A percentile compares a stretch with the other conserved stretches of the same genome.
Evolutionary conservation across 768 basidiomycete species (phyloP).

Genomic region (Artomyces pyxidatus): DNA sequence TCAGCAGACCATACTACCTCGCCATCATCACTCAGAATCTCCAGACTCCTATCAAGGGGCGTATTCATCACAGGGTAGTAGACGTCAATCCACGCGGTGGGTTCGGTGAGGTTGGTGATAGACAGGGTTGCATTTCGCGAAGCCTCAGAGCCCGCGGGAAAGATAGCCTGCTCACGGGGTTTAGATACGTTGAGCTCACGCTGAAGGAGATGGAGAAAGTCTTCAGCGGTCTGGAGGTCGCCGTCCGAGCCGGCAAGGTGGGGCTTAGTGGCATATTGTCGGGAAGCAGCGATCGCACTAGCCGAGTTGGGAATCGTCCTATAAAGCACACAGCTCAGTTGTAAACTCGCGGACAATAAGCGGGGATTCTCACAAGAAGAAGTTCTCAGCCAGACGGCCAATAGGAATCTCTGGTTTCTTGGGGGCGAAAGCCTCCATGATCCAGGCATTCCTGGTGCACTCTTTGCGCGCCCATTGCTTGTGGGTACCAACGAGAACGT

Average conservation of each 20-base stretch:
- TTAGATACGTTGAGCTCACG: conserved; percentile 46
- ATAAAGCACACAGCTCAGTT: neutral
- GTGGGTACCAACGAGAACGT: neutral
- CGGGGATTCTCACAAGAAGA: conserved; percentile 33
- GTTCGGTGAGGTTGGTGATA: conserved; percentile 35
- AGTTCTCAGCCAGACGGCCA: conserved; percentile 32
- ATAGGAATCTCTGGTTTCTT: conserved; percentile 17
- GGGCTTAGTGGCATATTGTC: conserved; percentile 42
- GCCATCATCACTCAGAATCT: conserved; percentile 54
- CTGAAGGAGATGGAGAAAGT: conserved; percentile 62
- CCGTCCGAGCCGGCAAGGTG: conserved; percentile 53
- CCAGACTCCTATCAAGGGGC: conserved; percentile 57
- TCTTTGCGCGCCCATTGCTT: neutral
- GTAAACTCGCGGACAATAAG: neutral
- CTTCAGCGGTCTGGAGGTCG: conserved; percentile 55
- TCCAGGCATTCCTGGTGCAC: conserved; percentile 4
- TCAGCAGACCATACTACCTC: conserved; percentile 58
- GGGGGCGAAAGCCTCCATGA: conserved; percentile 15
- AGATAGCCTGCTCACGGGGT: conserved; percentile 43
- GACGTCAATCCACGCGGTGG: conserved; percentile 74
- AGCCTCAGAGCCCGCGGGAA: conserved; percentile 56
- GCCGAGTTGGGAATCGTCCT: conserved; percentile 45
- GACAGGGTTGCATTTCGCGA: conserved; percentile 62
- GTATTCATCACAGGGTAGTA: conserved; percentile 89
- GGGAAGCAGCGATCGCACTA: conserved; percentile 43